Evolutionary conservation across 179 eudicot species (phyloP), one percentile per base, ranked within the genome.

Genomic region (Nepenthes alata): DNA sequence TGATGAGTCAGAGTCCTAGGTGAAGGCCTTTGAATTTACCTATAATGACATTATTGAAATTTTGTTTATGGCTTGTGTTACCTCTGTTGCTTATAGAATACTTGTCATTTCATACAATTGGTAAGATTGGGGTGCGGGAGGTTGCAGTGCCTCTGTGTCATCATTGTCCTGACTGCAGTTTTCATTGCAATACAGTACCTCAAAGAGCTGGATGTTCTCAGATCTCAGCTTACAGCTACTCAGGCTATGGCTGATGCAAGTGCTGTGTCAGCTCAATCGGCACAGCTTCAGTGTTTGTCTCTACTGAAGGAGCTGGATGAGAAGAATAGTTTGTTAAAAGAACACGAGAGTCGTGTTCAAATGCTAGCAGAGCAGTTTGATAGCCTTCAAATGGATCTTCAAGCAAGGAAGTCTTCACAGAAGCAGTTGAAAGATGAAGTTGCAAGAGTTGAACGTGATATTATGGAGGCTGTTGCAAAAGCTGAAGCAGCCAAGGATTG

Each of bases 381-480:
- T 67, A 80, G 70, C 66, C 67, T 93, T 59, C 87, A 83, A 78
- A 83, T 80, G 50, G 97, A 87, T 69, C 88, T 93, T 64, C 82
- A 75, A 74, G 77, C 77, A 15, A 76, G 95, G 71, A 97, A 93
- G 79, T 62, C 53, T 51, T 85, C 91, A 10, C 99, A 94, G 72
- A 84, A 62, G 53, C 94, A 94, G 73, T 64, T 94, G 52, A 94
- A 85, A 81, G 97, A 87, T 63, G 97, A 94, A 60, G 94, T 94
- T 37, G 5, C 75, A 58, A 79, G 89, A 67, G 75, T 94, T 47
- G 99, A 94, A 75, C 87, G 77, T 74, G 99, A 94, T 59, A 90
- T 94, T 56, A 87, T 87, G 94, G 77, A 81, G 67, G 86, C 94
- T 16, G 58, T 94, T 57, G 68, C 96, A 47, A 85, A 79, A 61